phyloP scores from a whole-genome alignment of 2,329 filamentous ascomycete genomes.

The Plenodomus lindquistii region DNA sequence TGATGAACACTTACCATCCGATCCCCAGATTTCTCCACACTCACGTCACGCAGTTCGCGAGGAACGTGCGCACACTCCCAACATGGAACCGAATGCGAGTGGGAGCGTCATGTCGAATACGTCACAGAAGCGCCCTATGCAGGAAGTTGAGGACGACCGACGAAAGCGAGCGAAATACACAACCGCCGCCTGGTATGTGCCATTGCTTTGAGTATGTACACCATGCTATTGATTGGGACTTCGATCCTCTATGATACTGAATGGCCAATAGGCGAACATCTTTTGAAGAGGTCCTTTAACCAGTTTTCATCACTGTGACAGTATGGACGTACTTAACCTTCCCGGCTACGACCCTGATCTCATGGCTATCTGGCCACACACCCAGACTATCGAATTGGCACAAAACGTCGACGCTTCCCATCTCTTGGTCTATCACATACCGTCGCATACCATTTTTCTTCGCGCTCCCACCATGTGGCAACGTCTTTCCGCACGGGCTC shows the following conservation, averaged over 20 bases:
- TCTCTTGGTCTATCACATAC: conserved; percentile 35
- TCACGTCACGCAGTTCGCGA: not conserved
- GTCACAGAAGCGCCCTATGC: conserved; percentile 15
- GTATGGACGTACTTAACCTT: conserved; percentile 40
- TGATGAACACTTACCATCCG: too few relatives aligned
- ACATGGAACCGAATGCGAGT: not conserved
- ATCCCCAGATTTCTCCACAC: not conserved
- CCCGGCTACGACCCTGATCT: conserved; percentile 30
- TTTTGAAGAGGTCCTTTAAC: not conserved
- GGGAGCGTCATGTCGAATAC: conserved; percentile 5
- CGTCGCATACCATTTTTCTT: conserved; percentile 34
- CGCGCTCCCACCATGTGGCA: conserved; percentile 29
- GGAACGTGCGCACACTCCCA: not conserved
- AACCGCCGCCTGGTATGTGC: conserved; percentile 19
- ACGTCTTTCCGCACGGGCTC: conserved; percentile 27
- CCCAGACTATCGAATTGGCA: conserved; percentile 38
- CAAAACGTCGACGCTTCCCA: conserved; percentile 34
- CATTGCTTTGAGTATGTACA: not conserved
- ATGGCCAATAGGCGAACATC: not conserved
- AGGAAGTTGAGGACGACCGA: conserved; percentile 7
- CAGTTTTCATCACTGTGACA: conserved; percentile 26
- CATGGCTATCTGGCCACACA: conserved; percentile 33
- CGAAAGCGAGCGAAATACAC: conserved; percentile 27
- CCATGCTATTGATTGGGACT: not conserved
- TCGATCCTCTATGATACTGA: not conserved